Percentiles rank a stretch among this genome's conserved stretches.
phyloP scores from a whole-genome alignment of 495 filamentous ascomycete genomes.

The Lophium mytilinum region DNA sequence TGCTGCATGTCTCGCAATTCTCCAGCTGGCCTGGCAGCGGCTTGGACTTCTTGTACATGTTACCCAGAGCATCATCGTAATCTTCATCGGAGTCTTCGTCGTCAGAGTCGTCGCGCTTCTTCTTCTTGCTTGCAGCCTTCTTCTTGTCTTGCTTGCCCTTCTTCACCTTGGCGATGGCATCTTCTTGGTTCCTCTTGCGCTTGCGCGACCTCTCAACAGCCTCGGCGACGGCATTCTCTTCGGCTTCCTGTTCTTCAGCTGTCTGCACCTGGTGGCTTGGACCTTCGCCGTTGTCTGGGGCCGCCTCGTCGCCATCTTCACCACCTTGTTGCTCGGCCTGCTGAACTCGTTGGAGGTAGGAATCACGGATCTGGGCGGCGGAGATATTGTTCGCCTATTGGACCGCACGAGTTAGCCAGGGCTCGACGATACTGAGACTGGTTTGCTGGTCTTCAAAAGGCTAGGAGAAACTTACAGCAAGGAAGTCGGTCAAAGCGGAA shows the following conservation, averaged over 20 bases:
- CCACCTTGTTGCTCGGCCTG: constrained; percentile 21
- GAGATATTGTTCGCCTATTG: constrained; percentile 77
- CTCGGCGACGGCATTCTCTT: constrained; percentile 37
- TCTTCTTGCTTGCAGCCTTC: constrained; percentile 38
- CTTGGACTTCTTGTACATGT: constrained; percentile 53
- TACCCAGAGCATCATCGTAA: constrained; percentile 39
- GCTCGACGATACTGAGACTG: neutral
- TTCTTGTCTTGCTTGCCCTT: constrained; percentile 61
- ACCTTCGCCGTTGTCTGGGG: constrained; percentile 17
- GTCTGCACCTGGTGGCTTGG: constrained; percentile 12
- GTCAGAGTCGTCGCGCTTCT: constrained; percentile 33
- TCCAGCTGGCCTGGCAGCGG: constrained; percentile 76
- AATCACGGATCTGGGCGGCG: constrained; percentile 64
- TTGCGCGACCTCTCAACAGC: constrained; percentile 52
- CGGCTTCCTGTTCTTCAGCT: constrained; percentile 22
- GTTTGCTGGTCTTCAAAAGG: neutral
- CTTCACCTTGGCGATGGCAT: constrained; percentile 67
- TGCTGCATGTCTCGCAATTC: constrained; percentile 78
- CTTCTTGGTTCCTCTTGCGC: constrained; percentile 52
- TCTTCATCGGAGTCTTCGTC: constrained; percentile 44
- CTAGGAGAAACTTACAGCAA: constrained; percentile 51
- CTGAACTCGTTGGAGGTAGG: constrained; percentile 39
- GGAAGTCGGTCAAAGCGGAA: constrained; percentile 74
- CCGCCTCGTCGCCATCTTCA: constrained; percentile 5
- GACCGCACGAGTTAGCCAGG: no score